phyloP scores from a whole-genome alignment of 1,284 basidiomycete species.

The Cutaneotrichosporon cutaneum region DNA sequence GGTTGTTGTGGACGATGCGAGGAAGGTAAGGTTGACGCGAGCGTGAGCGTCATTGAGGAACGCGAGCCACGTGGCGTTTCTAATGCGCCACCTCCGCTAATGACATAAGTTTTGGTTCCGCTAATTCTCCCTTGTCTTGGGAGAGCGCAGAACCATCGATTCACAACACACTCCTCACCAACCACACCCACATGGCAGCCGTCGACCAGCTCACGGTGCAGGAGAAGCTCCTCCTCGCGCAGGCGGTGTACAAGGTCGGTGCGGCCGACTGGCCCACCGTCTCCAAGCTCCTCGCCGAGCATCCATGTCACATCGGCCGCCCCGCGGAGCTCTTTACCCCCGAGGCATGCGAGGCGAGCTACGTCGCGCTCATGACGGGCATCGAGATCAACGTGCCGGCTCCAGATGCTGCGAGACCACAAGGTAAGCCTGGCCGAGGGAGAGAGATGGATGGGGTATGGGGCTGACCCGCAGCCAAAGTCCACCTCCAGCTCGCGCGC shows the following conservation, averaged over 20 bases:
- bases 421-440: background rate
- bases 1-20: constrained; percentile 4
- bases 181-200: background rate
- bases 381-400: constrained; percentile 67
- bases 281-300: constrained; percentile 63
- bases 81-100: background rate
- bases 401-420: background rate
- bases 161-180: background rate
- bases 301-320: constrained; percentile 55
- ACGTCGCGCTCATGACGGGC: constrained; percentile 66
- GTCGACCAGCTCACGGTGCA: constrained; percentile 40
- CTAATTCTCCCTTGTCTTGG: background rate
- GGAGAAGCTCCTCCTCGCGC: constrained; percentile 68
- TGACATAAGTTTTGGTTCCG: background rate
- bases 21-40: background rate
- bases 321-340: constrained; percentile 67
- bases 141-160: background rate
- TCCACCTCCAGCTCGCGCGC: constrained; percentile 68
- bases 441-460: background rate
- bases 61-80: background rate
- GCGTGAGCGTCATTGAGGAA: constrained; percentile 4
- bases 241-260: constrained; percentile 82
- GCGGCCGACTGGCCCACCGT: constrained; percentile 68
- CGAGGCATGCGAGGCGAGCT: constrained; percentile 65
- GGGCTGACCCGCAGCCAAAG: constrained; percentile 44